Conservation (phyloP, 345 rosid species). For the Camelina laxa region DNA sequence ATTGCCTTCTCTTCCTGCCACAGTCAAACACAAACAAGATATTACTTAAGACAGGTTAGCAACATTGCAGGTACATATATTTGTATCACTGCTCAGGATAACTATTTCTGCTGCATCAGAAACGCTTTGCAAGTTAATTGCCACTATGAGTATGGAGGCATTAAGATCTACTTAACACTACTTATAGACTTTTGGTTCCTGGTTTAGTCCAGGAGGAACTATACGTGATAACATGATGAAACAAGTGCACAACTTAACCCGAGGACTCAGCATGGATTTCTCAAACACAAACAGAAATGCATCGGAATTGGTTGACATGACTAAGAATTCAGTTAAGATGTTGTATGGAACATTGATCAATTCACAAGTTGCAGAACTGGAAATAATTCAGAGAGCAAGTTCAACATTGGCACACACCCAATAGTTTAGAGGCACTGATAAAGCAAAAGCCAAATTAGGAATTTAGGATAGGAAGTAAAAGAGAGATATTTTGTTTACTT, state of each 20-base stretch:
- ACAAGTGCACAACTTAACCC: slow-evolving; percentile 8
- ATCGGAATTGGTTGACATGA: neutral
- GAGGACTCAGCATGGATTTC: neutral
- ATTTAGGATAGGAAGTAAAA: neutral
- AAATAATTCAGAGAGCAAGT: neutral
- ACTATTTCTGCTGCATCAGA: slow-evolving; percentile 14
- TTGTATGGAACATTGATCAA: slow-evolving; percentile 4
- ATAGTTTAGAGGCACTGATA: neutral
- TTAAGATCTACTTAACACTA: slow-evolving; percentile 2
- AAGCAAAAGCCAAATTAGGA: slow-evolving; percentile 1
- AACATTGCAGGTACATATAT: neutral
- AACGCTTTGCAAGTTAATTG: slow-evolving; percentile 5
- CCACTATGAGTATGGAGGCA: too few species aligned
- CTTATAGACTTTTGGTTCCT: slow-evolving; percentile 14
- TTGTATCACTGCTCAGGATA: slow-evolving; percentile 6
- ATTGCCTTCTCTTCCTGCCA: slow-evolving; percentile 95
- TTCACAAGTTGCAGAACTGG: neutral
- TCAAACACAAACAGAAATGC: neutral
- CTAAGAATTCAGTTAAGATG: neutral
- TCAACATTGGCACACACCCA: slow-evolving; percentile 2
- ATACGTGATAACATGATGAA: neutral
- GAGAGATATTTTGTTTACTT: slow-evolving; percentile 49
- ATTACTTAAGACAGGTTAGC: neutral
- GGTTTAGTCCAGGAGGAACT: neutral
- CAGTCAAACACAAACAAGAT: slow-evolving; percentile 24